Evolutionary conservation across 2,329 filamentous ascomycete genomes (phyloP).

Genomic region (Beauveria brongniartii): DNA sequence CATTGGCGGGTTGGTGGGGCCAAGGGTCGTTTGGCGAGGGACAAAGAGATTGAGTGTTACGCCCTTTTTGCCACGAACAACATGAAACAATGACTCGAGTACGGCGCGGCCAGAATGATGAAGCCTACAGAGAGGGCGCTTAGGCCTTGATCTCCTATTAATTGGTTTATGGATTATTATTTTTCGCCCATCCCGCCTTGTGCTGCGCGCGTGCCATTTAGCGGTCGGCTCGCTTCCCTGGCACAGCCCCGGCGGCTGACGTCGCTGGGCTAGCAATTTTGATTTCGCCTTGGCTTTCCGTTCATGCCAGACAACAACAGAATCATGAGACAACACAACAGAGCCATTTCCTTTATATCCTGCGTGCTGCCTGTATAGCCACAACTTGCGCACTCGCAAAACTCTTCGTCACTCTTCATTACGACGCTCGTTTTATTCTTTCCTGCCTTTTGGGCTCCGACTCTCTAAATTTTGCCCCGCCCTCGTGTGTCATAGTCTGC

Average conservation of each 20-base stretch:
- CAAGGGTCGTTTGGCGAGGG: not conserved
- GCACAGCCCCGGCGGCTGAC: conserved; percentile 11
- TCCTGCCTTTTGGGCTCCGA: not conserved
- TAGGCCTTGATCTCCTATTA: not conserved
- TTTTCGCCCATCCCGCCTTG: not conserved
- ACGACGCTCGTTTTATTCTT: not conserved
- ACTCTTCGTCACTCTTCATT: not conserved
- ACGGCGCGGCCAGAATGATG: not conserved
- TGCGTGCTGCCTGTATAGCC: not conserved
- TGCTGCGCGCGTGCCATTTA: not conserved
- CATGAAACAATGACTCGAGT: conserved; percentile 3
- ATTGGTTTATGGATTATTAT: not conserved
- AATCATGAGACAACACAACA: not conserved
- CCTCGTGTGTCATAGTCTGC: not conserved
- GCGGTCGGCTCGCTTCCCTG: not conserved
- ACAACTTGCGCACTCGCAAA: not conserved
- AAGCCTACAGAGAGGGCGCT: not conserved
- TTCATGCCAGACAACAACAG: not conserved
- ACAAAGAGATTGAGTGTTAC: not conserved
- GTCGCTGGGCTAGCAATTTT: conserved; percentile 1
- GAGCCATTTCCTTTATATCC: not conserved
- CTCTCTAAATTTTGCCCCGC: not conserved
- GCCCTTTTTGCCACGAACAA: not conserved
- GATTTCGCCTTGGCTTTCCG: not conserved
- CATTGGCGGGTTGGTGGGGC: not conserved